Percentiles rank a stretch among this genome's conserved stretches.
Conservation (phyloP, 306 rosid genomes). For the Lupinus albus region DNA sequence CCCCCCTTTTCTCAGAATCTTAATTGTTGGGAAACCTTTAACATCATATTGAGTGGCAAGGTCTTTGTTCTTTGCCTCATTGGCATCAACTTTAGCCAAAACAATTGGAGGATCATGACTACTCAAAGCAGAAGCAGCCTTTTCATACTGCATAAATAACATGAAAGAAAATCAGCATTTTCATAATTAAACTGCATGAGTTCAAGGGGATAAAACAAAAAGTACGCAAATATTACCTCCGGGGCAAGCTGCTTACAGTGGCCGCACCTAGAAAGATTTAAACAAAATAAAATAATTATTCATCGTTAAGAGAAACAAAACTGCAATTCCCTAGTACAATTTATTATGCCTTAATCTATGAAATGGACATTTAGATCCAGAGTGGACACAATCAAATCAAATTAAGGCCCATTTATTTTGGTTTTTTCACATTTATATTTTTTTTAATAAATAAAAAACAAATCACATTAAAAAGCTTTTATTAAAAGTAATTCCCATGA, state of each 20-base stretch:
- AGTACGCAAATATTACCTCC: conserved; percentile 59
- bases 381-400: neutral
- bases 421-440: too few species aligned
- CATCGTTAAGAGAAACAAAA: neutral
- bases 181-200: neutral
- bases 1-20: conserved; percentile 86
- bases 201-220: conserved; percentile 1
- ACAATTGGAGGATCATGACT: conserved; percentile 64
- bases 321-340: conserved; percentile 16
- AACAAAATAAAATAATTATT: neutral
- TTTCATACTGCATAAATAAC: conserved; percentile 64
- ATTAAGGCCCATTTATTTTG: neutral
- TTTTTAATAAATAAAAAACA: too few species aligned
- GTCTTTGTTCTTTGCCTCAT: conserved; percentile 65
- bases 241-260: conserved; percentile 95
- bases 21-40: conserved; percentile 81
- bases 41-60: conserved; percentile 61
- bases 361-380: neutral
- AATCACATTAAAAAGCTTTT: too few species aligned
- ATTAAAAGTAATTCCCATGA: too few species aligned
- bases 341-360: neutral
- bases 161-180: conserved; percentile 25
- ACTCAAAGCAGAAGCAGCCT: conserved; percentile 82
- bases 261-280: conserved; percentile 72
- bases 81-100: conserved; percentile 86